A percentile compares a stretch with the other conserved stretches of the same genome.
Conservation (phyloP, 345 rosid genomes). For the Camelina hispida region DNA sequence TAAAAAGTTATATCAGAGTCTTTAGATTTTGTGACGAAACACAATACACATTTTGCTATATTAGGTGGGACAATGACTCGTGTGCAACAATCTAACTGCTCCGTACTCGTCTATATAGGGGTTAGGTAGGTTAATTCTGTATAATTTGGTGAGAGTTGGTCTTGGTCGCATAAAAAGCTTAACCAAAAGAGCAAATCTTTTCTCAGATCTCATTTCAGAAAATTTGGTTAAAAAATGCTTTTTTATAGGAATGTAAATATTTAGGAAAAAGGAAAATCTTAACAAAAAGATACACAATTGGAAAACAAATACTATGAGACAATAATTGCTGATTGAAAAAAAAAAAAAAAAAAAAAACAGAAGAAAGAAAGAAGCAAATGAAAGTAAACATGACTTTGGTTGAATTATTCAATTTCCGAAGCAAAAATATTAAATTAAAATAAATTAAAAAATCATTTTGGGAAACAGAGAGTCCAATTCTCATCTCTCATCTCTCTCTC, state of each 20-base stretch:
- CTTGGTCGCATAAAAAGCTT: conserved; percentile 16
- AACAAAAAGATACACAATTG: neutral
- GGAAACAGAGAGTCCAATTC: neutral
- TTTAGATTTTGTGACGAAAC: conserved; percentile 4
- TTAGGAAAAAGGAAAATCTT: neutral
- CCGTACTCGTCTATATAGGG: neutral
- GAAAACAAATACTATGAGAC: neutral
- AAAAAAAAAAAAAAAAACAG: neutral
- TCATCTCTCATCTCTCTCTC: neutral
- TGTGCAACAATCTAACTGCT: neutral
- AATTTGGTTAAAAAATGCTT: neutral
- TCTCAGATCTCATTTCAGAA: neutral
- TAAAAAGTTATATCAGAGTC: neutral
- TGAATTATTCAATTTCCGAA: conserved; percentile 8
- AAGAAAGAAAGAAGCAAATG: neutral
- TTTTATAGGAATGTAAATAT: neutral
- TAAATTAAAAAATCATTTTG: neutral
- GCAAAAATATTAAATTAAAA: neutral
- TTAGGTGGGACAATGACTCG: conserved; percentile 32
- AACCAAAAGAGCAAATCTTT: conserved; percentile 3
- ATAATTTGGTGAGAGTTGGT: conserved; percentile 28
- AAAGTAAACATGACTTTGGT: neutral
- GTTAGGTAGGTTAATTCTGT: neutral
- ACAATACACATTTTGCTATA: neutral
- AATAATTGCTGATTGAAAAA: neutral